These are phyloP conservation scores for Agrocybe pediades DNA, from an alignment of 768 basidiomycete genomes.

Conservation along the genomic window DNA sequence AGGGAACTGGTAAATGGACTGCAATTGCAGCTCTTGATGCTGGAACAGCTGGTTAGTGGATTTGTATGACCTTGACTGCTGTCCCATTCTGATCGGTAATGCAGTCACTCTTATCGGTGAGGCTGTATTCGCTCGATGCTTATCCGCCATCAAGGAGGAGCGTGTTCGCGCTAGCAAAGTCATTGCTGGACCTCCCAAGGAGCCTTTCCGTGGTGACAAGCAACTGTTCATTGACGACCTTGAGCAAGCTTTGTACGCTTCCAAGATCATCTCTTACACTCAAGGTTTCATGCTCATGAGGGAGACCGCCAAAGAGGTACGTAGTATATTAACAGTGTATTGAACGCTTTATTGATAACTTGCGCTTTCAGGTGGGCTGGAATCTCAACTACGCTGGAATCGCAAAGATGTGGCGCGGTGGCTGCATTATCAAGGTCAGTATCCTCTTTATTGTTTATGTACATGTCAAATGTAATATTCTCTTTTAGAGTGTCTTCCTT, in stretches of 20 bases:
- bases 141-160: conserved; percentile 97
- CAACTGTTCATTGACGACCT: conserved; percentile 98
- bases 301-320: conserved; percentile 91
- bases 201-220: conserved; percentile 96
- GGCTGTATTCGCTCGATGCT: conserved; percentile 97
- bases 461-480: neutral
- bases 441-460: neutral
- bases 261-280: conserved; percentile 99
- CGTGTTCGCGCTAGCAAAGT: conserved; percentile 90
- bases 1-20: conserved; percentile 99
- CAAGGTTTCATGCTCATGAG: conserved; percentile 99
- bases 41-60: conserved; percentile 71
- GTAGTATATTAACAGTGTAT: conserved; percentile 8
- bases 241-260: conserved; percentile 98
- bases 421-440: conserved; percentile 94
- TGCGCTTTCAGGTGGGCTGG: conserved; percentile 65
- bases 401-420: conserved; percentile 99
- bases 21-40: conserved; percentile 95
- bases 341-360: neutral
- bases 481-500: conserved; percentile 78
- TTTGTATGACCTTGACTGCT: conserved; percentile 5
- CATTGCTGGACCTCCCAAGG: conserved; percentile 88
- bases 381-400: conserved; percentile 97
- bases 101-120: conserved; percentile 98
- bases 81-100: conserved; percentile 11